A percentile compares a stretch with the other conserved stretches of the same genome.
Conservation (phyloP, 2,329 filamentous ascomycete species). For the Arthrocladium fulminans region DNA sequence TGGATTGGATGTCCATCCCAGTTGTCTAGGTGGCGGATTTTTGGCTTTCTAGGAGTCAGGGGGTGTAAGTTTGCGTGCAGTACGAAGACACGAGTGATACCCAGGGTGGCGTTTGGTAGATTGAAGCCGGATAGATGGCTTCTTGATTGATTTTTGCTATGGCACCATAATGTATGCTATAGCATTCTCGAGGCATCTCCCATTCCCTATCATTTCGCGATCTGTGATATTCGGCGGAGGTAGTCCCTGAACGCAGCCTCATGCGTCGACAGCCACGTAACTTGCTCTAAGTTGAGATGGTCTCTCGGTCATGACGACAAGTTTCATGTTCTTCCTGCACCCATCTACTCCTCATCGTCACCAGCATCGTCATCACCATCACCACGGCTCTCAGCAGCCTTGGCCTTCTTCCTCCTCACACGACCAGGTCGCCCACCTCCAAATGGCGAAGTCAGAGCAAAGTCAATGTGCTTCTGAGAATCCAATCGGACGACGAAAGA, state of each 20-base stretch:
- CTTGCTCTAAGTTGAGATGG: too few species aligned
- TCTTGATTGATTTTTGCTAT: too few species aligned
- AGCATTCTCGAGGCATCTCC: too few species aligned
- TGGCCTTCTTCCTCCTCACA: conserved; percentile 99
- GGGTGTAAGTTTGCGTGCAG: neutral
- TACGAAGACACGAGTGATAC: neutral
- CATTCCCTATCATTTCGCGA: too few species aligned
- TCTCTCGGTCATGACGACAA: too few species aligned
- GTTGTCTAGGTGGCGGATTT: neutral
- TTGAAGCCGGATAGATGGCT: too few species aligned
- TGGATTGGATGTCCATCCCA: neutral
- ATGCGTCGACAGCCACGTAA: too few species aligned
- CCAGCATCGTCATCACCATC: conserved; percentile 47
- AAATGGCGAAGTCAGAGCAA: conserved; percentile 92
- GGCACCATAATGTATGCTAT: too few species aligned
- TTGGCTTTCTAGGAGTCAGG: neutral
- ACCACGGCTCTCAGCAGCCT: conserved; percentile 69
- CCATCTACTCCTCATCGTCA: conserved; percentile 61
- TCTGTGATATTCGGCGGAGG: too few species aligned
- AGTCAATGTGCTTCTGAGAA: conserved; percentile 99
- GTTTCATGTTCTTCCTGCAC: neutral
- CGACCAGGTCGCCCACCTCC: conserved; percentile 94
- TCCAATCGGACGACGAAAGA: conserved; percentile 99
- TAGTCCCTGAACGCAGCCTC: too few species aligned
- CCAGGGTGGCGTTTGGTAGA: neutral